phyloP scores from a whole-genome alignment of 2,329 filamentous ascomycete species.

The Sphaerulina musiva region DNA sequence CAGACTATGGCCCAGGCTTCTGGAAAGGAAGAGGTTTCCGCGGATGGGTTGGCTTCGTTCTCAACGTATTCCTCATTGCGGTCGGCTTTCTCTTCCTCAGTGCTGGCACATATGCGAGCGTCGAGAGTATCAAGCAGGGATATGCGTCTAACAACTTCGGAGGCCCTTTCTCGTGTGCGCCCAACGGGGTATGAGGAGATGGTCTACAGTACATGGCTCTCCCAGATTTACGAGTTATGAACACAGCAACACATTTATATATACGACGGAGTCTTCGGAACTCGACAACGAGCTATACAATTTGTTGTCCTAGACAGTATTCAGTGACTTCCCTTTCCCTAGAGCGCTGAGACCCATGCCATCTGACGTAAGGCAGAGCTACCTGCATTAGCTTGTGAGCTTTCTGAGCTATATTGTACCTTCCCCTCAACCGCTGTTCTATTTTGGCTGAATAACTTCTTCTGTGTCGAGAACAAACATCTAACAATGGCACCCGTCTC shows the following conservation, averaged over 20 bases:
- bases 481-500: constrained; percentile 14
- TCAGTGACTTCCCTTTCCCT: no score
- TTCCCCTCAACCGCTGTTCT: background rate
- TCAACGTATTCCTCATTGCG: constrained; percentile 68
- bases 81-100: constrained; percentile 76
- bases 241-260: background rate
- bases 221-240: background rate
- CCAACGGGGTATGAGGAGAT: background rate
- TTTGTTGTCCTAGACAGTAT: background rate
- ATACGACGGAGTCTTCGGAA: background rate
- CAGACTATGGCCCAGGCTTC: constrained; percentile 52
- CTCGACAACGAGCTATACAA: no score
- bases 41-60: constrained; percentile 49
- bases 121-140: constrained; percentile 65
- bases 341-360: background rate
- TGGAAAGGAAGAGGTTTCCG: constrained; percentile 49
- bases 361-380: background rate
- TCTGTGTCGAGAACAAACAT: background rate
- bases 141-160: constrained; percentile 54
- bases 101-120: constrained; percentile 69
- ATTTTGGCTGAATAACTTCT: background rate
- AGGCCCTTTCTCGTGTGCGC: constrained; percentile 23
- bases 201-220: background rate
- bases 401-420: background rate
- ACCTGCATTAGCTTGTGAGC: background rate